Evolutionary conservation across 306 rosid species (phyloP).

Genomic region (Vigna reflexopilosa): DNA sequence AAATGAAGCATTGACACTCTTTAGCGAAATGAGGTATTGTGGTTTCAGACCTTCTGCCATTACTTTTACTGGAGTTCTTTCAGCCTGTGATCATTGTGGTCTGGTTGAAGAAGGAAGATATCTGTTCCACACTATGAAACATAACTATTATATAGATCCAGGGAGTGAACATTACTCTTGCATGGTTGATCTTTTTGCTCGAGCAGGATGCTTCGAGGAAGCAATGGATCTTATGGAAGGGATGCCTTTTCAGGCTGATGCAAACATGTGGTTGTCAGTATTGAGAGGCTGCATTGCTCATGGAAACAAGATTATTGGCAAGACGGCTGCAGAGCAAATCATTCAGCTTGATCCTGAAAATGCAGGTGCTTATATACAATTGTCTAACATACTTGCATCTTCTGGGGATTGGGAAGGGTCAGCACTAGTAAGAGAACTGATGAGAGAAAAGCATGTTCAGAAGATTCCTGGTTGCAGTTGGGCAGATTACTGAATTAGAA

Average conservation of each 20-base stretch:
- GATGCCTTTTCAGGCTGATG: slow-evolving; percentile 73
- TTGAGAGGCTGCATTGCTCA: slow-evolving; percentile 74
- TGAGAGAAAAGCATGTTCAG: slow-evolving; percentile 59
- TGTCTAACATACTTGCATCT: slow-evolving; percentile 73
- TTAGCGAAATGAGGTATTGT: slow-evolving; percentile 62
- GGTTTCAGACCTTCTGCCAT: slow-evolving; percentile 62
- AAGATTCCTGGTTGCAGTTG: slow-evolving; percentile 75
- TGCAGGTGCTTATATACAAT: slow-evolving; percentile 72
- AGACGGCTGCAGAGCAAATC: slow-evolving; percentile 63
- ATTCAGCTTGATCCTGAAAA: slow-evolving; percentile 68
- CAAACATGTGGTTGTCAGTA: slow-evolving; percentile 73
- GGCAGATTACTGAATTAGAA: slow-evolving; percentile 58
- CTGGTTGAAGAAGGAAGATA: slow-evolving; percentile 74
- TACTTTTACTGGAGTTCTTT: slow-evolving; percentile 72
- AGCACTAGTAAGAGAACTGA: slow-evolving; percentile 61
- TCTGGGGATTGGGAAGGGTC: slow-evolving; percentile 83
- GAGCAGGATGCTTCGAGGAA: slow-evolving; percentile 70
- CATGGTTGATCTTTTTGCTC: slow-evolving; percentile 72
- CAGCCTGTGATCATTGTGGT: slow-evolving; percentile 84
- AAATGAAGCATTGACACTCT: slow-evolving; percentile 66
- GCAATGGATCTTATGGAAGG: slow-evolving; percentile 61
- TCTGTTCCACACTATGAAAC: slow-evolving; percentile 63
- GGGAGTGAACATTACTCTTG: slow-evolving; percentile 76
- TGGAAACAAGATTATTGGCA: slow-evolving; percentile 62
- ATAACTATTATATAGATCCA: slow-evolving; percentile 57